Base-by-base conservation (phyloP, 2,329 filamentous ascomycete genomes). In the Plenodomus lindquistii region DNA sequence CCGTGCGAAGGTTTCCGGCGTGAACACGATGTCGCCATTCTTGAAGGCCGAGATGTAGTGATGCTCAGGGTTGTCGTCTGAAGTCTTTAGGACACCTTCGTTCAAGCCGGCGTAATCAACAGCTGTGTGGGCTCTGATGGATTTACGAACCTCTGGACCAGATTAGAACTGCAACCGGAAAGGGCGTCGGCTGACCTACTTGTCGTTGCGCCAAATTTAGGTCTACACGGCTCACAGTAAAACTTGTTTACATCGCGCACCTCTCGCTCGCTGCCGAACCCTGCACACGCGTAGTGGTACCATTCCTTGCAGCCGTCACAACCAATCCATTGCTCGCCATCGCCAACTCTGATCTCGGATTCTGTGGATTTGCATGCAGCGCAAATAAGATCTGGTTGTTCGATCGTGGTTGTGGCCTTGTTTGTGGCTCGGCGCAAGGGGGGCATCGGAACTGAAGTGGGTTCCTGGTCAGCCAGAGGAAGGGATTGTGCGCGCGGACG, bases 91-190 rank as follows among this genome's bases (percentile, higher is more conserved):
- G 13, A 86, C 78, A 35, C 85, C 85, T 66, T 85, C 81, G 57
- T 87, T 85, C 35, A 88, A 74, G 40, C 84, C 84, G 41, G 84
- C 84, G 67, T 88, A 88, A 64, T 88, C 85, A 49, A 87, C 86
- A 15, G 82, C 80, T 27, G 82, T 84, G 59, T 85, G 82, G 24
- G 84, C 82, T 44, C 85, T 78, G 39, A 81, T 79, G 18, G 85
- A 87, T 64, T 87, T 87, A 52, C 85, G 82, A 38, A 87, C 83
- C 68, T 81, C 66, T 73, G 55, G 52, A 48, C 37, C 54, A 52
- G 40, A 54, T 67, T 65, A 70, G 59, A 60, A 59, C 47, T 54
- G 42, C 43, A 57, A 57, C 46, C 57, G 49, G 50, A 60, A 57
- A 55, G 49, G 52, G 52, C 51, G 51, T 54, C 51, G 54, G 56